Percentiles rank a stretch among this genome's conserved stretches.
Evolutionary conservation across 2,329 filamentous ascomycete genomes (phyloP).

Genomic region (Neopestalotiopsis clavispora): DNA sequence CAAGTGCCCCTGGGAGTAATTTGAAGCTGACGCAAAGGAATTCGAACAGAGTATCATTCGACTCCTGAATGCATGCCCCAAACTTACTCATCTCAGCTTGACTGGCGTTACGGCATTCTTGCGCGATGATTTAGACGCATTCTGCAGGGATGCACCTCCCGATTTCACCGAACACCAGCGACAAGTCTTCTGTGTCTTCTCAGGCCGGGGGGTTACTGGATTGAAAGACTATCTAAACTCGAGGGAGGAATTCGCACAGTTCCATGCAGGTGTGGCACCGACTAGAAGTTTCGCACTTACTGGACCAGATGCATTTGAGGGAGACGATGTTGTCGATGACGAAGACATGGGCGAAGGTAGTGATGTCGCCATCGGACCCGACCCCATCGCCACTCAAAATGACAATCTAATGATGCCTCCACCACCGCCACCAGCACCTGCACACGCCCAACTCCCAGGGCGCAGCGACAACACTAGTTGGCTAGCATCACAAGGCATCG

Average conservation of each 20-base stretch:
- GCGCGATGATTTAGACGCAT: conserved; percentile 80
- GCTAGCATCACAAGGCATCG: not conserved
- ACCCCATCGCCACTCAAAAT: conserved; percentile 25
- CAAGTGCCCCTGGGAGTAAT: not conserved
- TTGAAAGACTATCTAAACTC: conserved; percentile 80
- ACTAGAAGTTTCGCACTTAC: conserved; percentile 20
- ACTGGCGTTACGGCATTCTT: conserved; percentile 94
- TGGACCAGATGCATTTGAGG: conserved; percentile 35
- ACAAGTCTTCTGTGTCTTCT: conserved; percentile 97
- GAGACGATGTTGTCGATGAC: conserved; percentile 35
- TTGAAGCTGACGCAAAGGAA: not conserved
- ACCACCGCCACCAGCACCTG: conserved; percentile 26
- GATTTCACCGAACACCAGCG: conserved; percentile 97
- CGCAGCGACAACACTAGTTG: not conserved
- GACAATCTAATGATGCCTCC: conserved; percentile 24
- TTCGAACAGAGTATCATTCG: conserved; percentile 78
- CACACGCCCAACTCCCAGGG: not conserved
- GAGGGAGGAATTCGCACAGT: conserved; percentile 50
- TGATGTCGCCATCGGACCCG: conserved; percentile 34
- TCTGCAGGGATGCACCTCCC: conserved; percentile 85
- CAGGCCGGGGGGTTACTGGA: conserved; percentile 78
- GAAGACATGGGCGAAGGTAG: conserved; percentile 41
- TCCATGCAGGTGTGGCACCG: conserved; percentile 22
- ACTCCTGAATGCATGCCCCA: conserved; percentile 87
- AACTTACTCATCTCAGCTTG: conserved; percentile 90